Percentiles rank a stretch among this genome's conserved stretches.
These are phyloP conservation scores for Hippophae rhamnoides DNA, from an alignment of 306 rosid genomes.

Conservation along the genomic window DNA sequence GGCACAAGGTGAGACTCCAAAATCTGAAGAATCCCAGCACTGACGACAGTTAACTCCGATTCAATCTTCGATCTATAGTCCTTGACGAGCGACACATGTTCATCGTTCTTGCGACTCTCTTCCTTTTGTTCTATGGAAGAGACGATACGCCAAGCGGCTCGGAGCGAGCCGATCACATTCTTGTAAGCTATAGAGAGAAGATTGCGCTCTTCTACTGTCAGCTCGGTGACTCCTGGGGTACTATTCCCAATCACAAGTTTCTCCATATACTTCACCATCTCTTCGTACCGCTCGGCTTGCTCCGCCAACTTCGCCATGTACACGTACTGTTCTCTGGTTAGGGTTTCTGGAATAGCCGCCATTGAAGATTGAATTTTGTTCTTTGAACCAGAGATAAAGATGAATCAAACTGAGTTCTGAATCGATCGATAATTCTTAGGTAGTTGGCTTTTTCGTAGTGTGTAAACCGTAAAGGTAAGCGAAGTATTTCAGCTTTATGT, in stretches of 20 bases:
- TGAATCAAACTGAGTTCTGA: neutral
- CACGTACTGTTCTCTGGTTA: constrained; percentile 30
- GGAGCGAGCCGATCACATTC: constrained; percentile 36
- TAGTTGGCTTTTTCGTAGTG: neutral
- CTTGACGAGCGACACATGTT: constrained; percentile 29
- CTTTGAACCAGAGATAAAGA: neutral
- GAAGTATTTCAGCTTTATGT: neutral
- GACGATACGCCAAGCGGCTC: constrained; percentile 36
- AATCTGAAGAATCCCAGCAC: constrained; percentile 28
- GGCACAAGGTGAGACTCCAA: constrained; percentile 28
- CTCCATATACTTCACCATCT: constrained; percentile 38
- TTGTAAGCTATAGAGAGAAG: constrained; percentile 35
- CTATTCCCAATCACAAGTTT: constrained; percentile 28
- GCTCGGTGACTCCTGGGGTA: constrained; percentile 19
- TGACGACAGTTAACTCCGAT: constrained; percentile 24
- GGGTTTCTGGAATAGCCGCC: constrained; percentile 31
- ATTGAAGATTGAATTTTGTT: constrained; percentile 6
- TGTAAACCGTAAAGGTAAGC: neutral
- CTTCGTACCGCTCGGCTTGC: constrained; percentile 45
- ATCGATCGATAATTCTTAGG: neutral
- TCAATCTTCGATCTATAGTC: constrained; percentile 34
- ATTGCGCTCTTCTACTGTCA: constrained; percentile 36
- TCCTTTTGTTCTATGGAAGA: constrained; percentile 41
- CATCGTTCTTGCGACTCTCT: constrained; percentile 38
- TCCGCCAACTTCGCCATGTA: constrained; percentile 37